These are phyloP conservation scores for Orbilia quercus DNA, from an alignment of 2,329 filamentous ascomycete genomes.

Conservation along the genomic window DNA sequence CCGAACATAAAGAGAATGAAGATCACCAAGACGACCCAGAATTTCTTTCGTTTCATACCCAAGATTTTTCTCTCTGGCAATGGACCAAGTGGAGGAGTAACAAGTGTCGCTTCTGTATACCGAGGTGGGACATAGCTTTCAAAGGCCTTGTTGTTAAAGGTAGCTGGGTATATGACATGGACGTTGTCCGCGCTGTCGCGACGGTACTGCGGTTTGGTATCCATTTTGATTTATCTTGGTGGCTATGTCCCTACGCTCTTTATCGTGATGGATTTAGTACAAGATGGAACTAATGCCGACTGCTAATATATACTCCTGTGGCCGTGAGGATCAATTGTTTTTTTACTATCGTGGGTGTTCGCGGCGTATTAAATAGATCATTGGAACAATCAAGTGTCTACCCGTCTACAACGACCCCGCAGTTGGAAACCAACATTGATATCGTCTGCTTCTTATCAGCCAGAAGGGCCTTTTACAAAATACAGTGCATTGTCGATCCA, in stretches of 20 bases:
- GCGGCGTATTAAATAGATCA: constrained; percentile 7
- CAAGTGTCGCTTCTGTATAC: constrained; percentile 7
- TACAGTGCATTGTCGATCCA: constrained; percentile 27
- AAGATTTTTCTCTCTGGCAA: constrained; percentile 16
- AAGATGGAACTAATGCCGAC: background rate
- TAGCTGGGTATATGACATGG: constrained; percentile 30
- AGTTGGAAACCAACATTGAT: background rate
- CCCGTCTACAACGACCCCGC: background rate
- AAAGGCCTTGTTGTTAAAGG: constrained; percentile 22
- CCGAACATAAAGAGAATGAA: constrained; percentile 20
- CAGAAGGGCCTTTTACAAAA: constrained; percentile 8
- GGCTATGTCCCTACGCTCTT: no score
- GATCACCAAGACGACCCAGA: constrained; percentile 16
- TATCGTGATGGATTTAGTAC: no score
- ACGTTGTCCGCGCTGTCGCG: constrained; percentile 35
- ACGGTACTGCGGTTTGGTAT: constrained; percentile 19
- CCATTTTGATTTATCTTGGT: no score
- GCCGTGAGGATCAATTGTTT: no score
- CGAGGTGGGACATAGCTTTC: constrained; percentile 28
- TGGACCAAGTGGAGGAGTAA: background rate
- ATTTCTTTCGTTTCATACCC: constrained; percentile 25
- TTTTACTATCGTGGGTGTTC: background rate
- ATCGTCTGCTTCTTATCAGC: constrained; percentile 24
- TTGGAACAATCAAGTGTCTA: background rate
- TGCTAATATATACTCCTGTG: background rate